Evolutionary conservation across 441 rosid genomes (phyloP).

Genomic region (Erysimum cheiri): DNA sequence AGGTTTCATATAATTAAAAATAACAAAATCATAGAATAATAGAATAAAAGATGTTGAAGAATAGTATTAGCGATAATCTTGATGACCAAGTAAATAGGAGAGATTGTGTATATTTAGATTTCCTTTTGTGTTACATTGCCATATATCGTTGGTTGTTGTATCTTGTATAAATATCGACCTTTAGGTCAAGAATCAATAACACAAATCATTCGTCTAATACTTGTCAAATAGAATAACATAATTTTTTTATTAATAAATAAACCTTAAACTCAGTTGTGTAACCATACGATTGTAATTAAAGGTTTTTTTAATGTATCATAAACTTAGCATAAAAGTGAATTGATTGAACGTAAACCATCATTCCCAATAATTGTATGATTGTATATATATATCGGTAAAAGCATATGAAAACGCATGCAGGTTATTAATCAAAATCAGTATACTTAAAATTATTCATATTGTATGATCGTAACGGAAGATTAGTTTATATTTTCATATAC

Average conservation of each 20-base stretch:
- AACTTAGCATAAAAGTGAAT: neutral
- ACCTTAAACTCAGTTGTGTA: neutral
- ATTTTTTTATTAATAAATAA: too few relatives aligned
- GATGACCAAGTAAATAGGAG: too few relatives aligned
- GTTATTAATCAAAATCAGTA: neutral
- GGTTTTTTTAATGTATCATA: neutral
- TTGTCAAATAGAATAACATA: too few relatives aligned
- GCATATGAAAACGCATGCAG: neutral
- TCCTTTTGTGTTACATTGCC: too few relatives aligned
- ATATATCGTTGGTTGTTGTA: too few relatives aligned
- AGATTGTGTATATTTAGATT: too few relatives aligned
- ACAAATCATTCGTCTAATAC: too few relatives aligned
- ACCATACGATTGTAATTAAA: slow-evolving; percentile 1
- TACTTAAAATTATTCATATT: neutral
- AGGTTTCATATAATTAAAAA: neutral
- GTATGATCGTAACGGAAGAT: neutral
- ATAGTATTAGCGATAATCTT: too few relatives aligned
- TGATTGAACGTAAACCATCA: neutral
- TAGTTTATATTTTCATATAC: neutral
- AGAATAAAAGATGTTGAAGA: too few relatives aligned
- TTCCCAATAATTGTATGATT: neutral
- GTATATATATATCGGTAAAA: neutral
- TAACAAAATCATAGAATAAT: too few relatives aligned
- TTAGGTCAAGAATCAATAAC: too few relatives aligned
- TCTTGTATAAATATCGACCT: too few relatives aligned